These are phyloP conservation scores for Verticillium nubilum DNA, from an alignment of 2,329 filamentous ascomycete species.

Conservation along the genomic window DNA sequence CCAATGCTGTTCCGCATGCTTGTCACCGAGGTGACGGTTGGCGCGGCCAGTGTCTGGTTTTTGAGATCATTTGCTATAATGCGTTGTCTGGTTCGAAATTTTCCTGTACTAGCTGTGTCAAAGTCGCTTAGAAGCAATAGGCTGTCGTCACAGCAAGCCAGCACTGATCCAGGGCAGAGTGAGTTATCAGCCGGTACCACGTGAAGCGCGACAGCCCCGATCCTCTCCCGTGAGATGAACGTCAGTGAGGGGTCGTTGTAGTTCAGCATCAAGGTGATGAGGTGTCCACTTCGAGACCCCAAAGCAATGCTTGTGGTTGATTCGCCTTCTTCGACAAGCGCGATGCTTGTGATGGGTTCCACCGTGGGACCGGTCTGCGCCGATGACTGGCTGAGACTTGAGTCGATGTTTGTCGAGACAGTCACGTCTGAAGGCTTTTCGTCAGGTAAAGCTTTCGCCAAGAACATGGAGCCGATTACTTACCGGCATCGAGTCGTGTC, in stretches of 20 bases:
- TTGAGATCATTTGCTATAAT: constrained; percentile 48
- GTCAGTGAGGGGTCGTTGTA: constrained; percentile 14
- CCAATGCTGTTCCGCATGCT: constrained; percentile 34
- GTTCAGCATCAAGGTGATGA: constrained; percentile 32
- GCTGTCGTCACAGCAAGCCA: constrained; percentile 44
- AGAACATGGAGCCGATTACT: background rate
- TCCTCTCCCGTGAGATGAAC: constrained; percentile 22
- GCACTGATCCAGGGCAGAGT: constrained; percentile 18
- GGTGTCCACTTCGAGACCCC: constrained; percentile 47
- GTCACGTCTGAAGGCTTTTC: background rate
- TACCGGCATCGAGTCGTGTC: constrained; percentile 17
- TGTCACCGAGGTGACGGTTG: constrained; percentile 41
- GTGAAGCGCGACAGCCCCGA: constrained; percentile 30
- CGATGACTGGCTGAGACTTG: background rate
- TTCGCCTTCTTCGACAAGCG: constrained; percentile 20
- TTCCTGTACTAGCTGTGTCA: constrained; percentile 16
- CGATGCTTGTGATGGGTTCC: constrained; percentile 37
- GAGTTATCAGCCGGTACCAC: constrained; percentile 19
- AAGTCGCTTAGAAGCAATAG: constrained; percentile 37
- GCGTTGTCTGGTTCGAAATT: constrained; percentile 34
- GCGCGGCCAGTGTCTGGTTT: constrained; percentile 37
- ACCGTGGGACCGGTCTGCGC: background rate
- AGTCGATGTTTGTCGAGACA: background rate
- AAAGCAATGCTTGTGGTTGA: constrained; percentile 28
- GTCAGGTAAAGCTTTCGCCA: background rate